A percentile compares a stretch with the other conserved stretches of the same genome.
Conservation (phyloP, 257 asterid genomes). For the Capsicum baccatum region DNA sequence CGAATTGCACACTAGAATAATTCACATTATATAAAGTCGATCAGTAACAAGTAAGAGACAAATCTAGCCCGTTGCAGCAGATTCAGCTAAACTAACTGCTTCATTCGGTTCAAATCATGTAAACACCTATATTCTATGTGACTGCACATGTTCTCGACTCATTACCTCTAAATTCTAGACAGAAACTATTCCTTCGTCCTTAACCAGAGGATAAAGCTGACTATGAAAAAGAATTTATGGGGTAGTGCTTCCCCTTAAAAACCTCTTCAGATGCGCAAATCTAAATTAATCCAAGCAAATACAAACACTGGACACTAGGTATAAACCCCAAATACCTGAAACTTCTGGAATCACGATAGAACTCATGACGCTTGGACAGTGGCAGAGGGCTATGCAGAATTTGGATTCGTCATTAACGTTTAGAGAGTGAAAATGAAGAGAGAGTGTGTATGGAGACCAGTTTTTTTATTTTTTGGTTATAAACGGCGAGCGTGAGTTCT, state of each 20-base stretch:
- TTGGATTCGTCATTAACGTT: constrained; percentile 20
- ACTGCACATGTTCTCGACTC: background rate
- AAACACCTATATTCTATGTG: background rate
- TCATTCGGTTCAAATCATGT: background rate
- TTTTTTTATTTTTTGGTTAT: too few relatives aligned
- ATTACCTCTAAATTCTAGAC: background rate
- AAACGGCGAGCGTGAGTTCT: background rate
- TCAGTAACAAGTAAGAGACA: background rate
- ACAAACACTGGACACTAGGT: background rate
- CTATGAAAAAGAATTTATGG: too few relatives aligned
- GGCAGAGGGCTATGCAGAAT: background rate
- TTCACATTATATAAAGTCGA: constrained; percentile 6
- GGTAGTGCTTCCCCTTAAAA: too few relatives aligned
- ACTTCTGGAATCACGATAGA: background rate
- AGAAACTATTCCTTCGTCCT: too few relatives aligned
- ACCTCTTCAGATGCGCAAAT: too few relatives aligned
- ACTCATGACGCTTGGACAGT: background rate
- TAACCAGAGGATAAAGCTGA: too few relatives aligned
- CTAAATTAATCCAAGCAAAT: too few relatives aligned
- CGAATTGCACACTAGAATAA: background rate
- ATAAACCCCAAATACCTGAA: background rate
- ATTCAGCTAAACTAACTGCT: constrained; percentile 6
- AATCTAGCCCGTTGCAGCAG: constrained; percentile 20
- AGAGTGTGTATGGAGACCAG: background rate
- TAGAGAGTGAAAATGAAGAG: background rate